These are phyloP conservation scores for Paecilomyces fulvus DNA, from an alignment of 2,329 filamentous ascomycete genomes.

Conservation along the genomic window DNA sequence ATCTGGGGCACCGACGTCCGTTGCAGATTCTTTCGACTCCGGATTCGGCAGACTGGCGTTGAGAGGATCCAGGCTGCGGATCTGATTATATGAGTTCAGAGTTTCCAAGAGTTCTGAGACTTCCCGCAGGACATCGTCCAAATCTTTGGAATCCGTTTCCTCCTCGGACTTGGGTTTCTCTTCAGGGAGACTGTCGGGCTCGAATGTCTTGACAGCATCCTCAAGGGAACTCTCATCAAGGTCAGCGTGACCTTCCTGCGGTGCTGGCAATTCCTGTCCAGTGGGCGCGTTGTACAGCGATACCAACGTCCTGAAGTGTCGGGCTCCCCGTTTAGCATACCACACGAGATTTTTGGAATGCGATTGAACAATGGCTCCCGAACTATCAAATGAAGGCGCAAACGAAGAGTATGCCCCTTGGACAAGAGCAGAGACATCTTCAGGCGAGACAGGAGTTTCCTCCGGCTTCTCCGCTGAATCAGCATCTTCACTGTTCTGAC, in stretches of 20 bases:
- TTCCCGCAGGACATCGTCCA: slow-evolving; percentile 46
- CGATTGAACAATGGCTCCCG: slow-evolving; percentile 33
- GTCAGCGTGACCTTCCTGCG: slow-evolving; percentile 19
- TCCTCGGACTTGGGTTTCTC: slow-evolving; percentile 19
- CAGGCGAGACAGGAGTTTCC: slow-evolving; percentile 20
- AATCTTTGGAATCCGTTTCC: slow-evolving; percentile 34
- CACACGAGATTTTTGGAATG: slow-evolving; percentile 36
- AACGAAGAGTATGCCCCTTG: slow-evolving; percentile 42
- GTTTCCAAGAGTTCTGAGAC: slow-evolving; percentile 55
- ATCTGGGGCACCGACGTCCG: slow-evolving; percentile 34
- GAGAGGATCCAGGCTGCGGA: slow-evolving; percentile 43
- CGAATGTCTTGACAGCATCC: slow-evolving; percentile 35
- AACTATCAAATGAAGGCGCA: slow-evolving; percentile 40
- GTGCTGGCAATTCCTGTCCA: slow-evolving; percentile 13
- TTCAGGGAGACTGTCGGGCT: slow-evolving; percentile 25
- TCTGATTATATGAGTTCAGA: slow-evolving; percentile 53
- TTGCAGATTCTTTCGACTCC: slow-evolving; percentile 17
- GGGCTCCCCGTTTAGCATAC: slow-evolving; percentile 37
- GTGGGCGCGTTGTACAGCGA: slow-evolving; percentile 14
- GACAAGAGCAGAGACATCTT: slow-evolving; percentile 28
- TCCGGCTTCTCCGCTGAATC: slow-evolving; percentile 13
- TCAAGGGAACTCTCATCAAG: slow-evolving; percentile 33
- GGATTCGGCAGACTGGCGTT: slow-evolving; percentile 20
- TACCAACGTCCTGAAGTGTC: slow-evolving; percentile 29
- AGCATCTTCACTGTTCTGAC: slow-evolving; percentile 14